Conservation (phyloP, 169 alveolate species). For the Plasmodium inui region DNA sequence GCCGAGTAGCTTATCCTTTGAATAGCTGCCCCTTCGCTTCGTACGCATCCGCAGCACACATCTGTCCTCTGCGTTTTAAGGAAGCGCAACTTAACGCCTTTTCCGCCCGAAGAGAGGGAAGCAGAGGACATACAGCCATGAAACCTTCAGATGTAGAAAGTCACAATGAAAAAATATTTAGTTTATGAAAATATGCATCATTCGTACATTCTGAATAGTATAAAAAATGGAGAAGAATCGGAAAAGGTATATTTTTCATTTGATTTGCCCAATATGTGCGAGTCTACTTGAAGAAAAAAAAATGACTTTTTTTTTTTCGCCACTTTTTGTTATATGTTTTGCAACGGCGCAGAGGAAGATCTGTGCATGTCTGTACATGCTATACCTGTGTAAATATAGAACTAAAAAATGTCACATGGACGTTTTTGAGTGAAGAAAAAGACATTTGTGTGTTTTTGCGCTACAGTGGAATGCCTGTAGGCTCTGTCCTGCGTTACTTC, state of each 20-base stretch:
- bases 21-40: background rate
- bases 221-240: conserved; percentile 76
- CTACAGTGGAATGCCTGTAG: background rate
- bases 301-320: background rate
- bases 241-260: conserved; percentile 40
- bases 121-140: background rate
- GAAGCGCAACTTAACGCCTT: background rate
- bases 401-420: background rate
- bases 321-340: background rate
- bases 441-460: too few species aligned
- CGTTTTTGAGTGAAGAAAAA: background rate
- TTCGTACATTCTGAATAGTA: conserved; percentile 69
- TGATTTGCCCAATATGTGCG: background rate
- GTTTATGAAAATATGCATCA: conserved; percentile 49
- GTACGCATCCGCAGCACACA: background rate
- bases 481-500: background rate
- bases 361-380: background rate
- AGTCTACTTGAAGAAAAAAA: background rate
- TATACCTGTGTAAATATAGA: background rate
- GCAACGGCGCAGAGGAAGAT: background rate
- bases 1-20: background rate
- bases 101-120: background rate
- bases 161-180: conserved; percentile 67
- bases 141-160: background rate
- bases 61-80: background rate